phyloP scores from a whole-genome alignment of 495 filamentous ascomycete species.

The Amphirosellinia nigrospora region DNA sequence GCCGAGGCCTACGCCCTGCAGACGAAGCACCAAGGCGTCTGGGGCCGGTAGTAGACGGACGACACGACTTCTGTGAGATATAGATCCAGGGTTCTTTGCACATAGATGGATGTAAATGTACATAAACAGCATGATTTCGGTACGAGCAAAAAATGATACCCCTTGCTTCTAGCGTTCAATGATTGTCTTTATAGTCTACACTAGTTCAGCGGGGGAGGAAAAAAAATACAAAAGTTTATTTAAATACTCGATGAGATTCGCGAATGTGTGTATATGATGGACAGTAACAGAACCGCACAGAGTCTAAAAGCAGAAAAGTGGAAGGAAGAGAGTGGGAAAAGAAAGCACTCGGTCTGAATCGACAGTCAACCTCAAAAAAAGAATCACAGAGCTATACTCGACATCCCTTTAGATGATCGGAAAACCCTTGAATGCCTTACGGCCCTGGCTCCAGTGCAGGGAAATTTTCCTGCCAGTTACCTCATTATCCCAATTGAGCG shows the following conservation, averaged over 20 bases:
- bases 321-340: no score
- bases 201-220: not conserved
- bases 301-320: not conserved
- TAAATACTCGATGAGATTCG: no score
- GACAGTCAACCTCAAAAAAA: not conserved
- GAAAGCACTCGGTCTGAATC: not conserved
- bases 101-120: constrained; percentile 7
- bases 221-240: no score
- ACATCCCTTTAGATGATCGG: not conserved
- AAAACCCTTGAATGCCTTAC: constrained; percentile 9
- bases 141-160: constrained; percentile 12
- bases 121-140: not conserved
- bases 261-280: not conserved
- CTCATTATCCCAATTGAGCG: not conserved
- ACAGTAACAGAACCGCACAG: not conserved
- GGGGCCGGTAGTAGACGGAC: not conserved
- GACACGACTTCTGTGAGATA: not conserved
- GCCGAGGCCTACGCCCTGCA: constrained; percentile 14
- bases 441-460: not conserved
- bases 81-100: not conserved
- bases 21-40: constrained; percentile 2
- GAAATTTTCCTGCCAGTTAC: constrained; percentile 1
- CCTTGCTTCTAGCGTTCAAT: not conserved
- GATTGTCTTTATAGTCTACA: no score
- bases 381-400: constrained; percentile 6